Base-by-base conservation (phyloP, 2,329 filamentous ascomycete species). In the Ophiostoma quercus region DNA sequence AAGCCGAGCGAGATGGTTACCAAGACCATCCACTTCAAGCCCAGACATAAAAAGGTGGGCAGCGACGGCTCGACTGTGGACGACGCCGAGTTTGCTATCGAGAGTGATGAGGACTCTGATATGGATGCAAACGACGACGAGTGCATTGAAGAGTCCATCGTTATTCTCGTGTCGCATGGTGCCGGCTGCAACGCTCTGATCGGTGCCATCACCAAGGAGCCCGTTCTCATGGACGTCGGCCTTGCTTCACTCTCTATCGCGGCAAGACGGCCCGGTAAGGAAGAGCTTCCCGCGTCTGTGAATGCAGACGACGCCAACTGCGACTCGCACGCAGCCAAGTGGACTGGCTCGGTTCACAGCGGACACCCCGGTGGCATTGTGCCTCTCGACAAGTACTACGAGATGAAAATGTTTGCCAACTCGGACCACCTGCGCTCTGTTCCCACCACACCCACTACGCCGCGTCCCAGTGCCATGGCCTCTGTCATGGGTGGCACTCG, bases 121-220 rank as follows among this genome's bases (percentile, higher is more conserved):
- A 39, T 9, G 34, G 65, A 70, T 2, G 22, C 22, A 8, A 41
- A 9, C 22, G 60, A 81, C 14, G 81, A 84, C 0, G 83, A 85
- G 1, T 84, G 87, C 0, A 87, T 90, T 43, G 84, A 87, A 0
- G 91, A 96, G 74, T 86, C 93, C 1, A 89, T 98, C 1, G 82
- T 99, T 19, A 84, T 99, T 57, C 81, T 99, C 8, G 91, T 99
- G 29, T 97, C 95, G 0, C 95, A 99, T 77, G 94, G 94, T 32
- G 95, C 95, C 16, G 95, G 95, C 54, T 97, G 94, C 80, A 99
- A 99, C 80, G 95, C 95, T 2, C 80, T 99, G 63, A 94, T 99
- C 72, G 93, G 94, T 14, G 93, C 93, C 34, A 86, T 99, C 73
- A 96, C 94, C 0, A 91, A 94, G 71, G 91, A 97, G 76, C 94